phyloP scores from a whole-genome alignment of 2,329 filamentous ascomycete species.

The Scleromitrula shiraiana region DNA sequence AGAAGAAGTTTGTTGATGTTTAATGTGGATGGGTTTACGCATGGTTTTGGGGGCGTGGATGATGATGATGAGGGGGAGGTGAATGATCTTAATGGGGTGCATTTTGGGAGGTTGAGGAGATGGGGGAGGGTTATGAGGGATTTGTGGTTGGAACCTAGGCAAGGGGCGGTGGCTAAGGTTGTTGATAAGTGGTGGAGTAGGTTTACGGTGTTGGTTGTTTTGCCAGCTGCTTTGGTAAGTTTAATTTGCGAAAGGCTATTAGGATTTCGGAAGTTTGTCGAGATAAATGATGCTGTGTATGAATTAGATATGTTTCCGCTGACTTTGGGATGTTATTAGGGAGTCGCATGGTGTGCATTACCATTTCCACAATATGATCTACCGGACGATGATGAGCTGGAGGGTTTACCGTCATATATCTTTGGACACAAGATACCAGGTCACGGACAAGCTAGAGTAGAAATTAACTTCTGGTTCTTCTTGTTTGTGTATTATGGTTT shows the following conservation, averaged over 20 bases:
- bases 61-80: constrained; percentile 32
- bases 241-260: neutral
- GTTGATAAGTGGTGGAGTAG: constrained; percentile 57
- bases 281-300: too few species aligned
- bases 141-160: constrained; percentile 54
- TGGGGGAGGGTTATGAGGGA: constrained; percentile 35
- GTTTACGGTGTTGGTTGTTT: constrained; percentile 50
- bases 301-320: too few species aligned
- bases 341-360: constrained; percentile 56
- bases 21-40: constrained; percentile 33
- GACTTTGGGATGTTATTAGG: constrained; percentile 31
- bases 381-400: constrained; percentile 35
- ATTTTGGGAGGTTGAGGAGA: constrained; percentile 24
- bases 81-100: constrained; percentile 16
- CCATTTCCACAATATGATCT: constrained; percentile 58
- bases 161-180: constrained; percentile 48
- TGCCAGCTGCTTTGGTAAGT: constrained; percentile 53
- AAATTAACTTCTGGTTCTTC: constrained; percentile 66
- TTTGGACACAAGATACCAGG: constrained; percentile 43
- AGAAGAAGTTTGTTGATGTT: constrained; percentile 39
- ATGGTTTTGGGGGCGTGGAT: constrained; percentile 27
- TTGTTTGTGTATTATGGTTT: constrained; percentile 62
- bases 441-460: constrained; percentile 54
- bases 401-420: constrained; percentile 2
- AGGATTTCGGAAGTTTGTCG: too few species aligned